Conservation (phyloP, 495 filamentous ascomycete species). For the Daldinia decipiens region DNA sequence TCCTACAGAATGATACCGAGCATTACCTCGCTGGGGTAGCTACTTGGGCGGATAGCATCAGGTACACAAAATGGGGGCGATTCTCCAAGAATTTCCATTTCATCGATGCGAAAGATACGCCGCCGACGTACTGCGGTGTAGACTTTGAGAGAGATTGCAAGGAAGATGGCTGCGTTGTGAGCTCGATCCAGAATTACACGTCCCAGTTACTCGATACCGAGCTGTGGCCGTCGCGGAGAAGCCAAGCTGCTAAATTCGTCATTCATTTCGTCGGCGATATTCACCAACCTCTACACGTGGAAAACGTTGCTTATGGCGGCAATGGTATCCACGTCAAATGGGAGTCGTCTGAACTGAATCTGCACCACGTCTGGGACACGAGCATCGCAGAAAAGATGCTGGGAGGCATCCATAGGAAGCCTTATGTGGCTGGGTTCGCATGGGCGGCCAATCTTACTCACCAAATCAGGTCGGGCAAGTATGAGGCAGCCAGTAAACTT, state of each 20-base stretch:
- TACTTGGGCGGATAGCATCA: constrained; percentile 71
- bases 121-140: constrained; percentile 68
- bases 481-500: constrained; percentile 44
- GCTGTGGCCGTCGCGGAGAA: constrained; percentile 52
- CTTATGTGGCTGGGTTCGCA: constrained; percentile 56
- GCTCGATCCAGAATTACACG: constrained; percentile 69
- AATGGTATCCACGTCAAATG: constrained; percentile 69
- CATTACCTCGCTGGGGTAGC: constrained; percentile 69
- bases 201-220: constrained; percentile 55
- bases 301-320: constrained; percentile 67
- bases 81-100: constrained; percentile 72
- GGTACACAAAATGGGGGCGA: constrained; percentile 66
- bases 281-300: constrained; percentile 72
- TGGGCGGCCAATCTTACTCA: constrained; percentile 64
- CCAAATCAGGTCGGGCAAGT: constrained; percentile 65
- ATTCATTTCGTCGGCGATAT: constrained; percentile 74
- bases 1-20: constrained; percentile 57
- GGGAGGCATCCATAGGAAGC: constrained; percentile 56
- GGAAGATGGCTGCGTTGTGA: constrained; percentile 68
- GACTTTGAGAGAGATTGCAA: constrained; percentile 71
- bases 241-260: constrained; percentile 69
- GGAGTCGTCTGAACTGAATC: constrained; percentile 57
- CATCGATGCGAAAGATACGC: constrained; percentile 75
- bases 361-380: constrained; percentile 73
- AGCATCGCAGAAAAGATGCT: constrained; percentile 68